Conservation (phyloP, 2,329 filamentous ascomycete genomes). For the Claviceps spartinae region DNA sequence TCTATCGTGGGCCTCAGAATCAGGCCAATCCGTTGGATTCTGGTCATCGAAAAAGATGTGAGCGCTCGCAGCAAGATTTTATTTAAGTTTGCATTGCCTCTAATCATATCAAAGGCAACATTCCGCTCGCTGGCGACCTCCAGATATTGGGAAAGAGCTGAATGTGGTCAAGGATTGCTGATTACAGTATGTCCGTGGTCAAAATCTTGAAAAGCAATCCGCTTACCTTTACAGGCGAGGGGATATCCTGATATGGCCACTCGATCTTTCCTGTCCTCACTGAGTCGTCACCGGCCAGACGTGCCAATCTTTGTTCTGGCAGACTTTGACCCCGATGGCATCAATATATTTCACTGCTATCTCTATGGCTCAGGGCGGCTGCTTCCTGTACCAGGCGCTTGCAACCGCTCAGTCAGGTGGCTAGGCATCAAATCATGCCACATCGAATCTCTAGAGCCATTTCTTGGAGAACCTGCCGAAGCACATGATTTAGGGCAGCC, state of each 20-base stretch:
- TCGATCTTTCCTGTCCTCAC: constrained; percentile 44
- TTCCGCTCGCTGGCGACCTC: constrained; percentile 53
- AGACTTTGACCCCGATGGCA: constrained; percentile 65
- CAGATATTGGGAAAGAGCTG: constrained; percentile 36
- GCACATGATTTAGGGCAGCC: neutral
- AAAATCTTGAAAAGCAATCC: no score
- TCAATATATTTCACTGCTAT: constrained; percentile 63
- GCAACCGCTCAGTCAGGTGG: constrained; percentile 43
- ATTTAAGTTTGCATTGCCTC: neutral
- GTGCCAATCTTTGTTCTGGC: constrained; percentile 51
- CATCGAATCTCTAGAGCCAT: constrained; percentile 14
- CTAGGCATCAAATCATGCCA: constrained; percentile 44
- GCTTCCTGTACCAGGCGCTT: constrained; percentile 41
- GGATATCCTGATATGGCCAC: constrained; percentile 69
- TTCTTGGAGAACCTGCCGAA: neutral
- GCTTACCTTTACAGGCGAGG: constrained; percentile 44
- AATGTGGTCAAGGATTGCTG: constrained; percentile 45
- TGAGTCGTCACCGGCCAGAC: constrained; percentile 33
- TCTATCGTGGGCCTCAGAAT: constrained; percentile 38
- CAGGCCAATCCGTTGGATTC: constrained; percentile 43
- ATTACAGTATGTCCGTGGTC: constrained; percentile 41
- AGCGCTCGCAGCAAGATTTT: constrained; percentile 1
- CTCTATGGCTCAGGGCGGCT: constrained; percentile 52
- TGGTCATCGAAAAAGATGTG: constrained; percentile 72
- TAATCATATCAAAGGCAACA: constrained; percentile 42